phyloP scores from a whole-genome alignment of 1,139 yeast species.

The Saccharomyces hybrid region DNA sequence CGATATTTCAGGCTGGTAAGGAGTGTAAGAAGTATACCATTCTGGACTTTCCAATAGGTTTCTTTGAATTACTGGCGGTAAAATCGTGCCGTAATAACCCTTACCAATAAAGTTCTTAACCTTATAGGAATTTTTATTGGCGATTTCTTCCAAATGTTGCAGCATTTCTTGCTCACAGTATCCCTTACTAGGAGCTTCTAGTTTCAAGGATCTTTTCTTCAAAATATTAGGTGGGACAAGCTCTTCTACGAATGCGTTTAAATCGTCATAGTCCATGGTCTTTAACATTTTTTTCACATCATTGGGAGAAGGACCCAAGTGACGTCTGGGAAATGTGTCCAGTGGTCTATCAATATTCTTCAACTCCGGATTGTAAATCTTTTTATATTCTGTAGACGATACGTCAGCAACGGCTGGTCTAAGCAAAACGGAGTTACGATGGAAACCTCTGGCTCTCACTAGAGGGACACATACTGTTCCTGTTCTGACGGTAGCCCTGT shows the following conservation, averaged over 20 bases:
- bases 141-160: slow-evolving; percentile 56
- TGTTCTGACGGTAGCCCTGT: neutral
- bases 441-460: slow-evolving; percentile 1
- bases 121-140: slow-evolving; percentile 61
- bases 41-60: slow-evolving; percentile 88
- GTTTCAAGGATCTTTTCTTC: slow-evolving; percentile 52
- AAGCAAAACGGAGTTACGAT: neutral
- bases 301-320: slow-evolving; percentile 70
- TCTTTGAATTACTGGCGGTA: slow-evolving; percentile 91
- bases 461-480: neutral
- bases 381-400: slow-evolving; percentile 15
- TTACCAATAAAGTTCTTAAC: slow-evolving; percentile 76
- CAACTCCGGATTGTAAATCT: slow-evolving; percentile 14
- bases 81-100: slow-evolving; percentile 84
- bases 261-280: slow-evolving; percentile 46
- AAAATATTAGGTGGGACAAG: slow-evolving; percentile 77
- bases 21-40: slow-evolving; percentile 98
- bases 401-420: slow-evolving; percentile 10
- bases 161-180: slow-evolving; percentile 77
- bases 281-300: slow-evolving; percentile 60
- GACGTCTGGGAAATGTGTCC: slow-evolving; percentile 86
- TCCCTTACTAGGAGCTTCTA: slow-evolving; percentile 54
- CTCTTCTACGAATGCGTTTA: slow-evolving; percentile 59
- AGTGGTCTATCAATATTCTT: slow-evolving; percentile 30
- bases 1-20: slow-evolving; percentile 95